Percentiles rank a stretch among this genome's conserved stretches.
phyloP scores from a whole-genome alignment of 257 asterid genomes.

The Perilla frutescens region DNA sequence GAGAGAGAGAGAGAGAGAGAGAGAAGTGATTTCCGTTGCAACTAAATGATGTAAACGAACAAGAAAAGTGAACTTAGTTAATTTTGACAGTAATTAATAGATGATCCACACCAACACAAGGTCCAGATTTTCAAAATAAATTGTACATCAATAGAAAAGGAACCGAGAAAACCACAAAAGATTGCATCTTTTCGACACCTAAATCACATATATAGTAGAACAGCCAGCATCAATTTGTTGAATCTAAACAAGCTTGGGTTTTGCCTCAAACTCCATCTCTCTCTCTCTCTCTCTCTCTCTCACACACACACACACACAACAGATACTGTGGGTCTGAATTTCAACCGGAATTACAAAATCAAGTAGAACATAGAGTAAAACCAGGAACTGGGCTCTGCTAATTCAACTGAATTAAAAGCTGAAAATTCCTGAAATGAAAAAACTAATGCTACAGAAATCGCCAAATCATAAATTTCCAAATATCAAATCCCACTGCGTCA shows the following conservation, averaged over 20 bases:
- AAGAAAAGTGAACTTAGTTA: background rate
- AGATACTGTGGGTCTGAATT: background rate
- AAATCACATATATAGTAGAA: background rate
- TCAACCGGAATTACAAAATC: slow-evolving; percentile 5
- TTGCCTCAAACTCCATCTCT: too few relatives aligned
- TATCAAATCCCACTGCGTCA: background rate
- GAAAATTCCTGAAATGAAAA: background rate
- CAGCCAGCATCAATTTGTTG: slow-evolving; percentile 3
- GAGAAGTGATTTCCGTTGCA: background rate
- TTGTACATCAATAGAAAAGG: background rate
- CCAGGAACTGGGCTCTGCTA: slow-evolving; percentile 14
- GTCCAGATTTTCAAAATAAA: background rate
- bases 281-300: background rate
- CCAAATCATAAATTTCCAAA: background rate
- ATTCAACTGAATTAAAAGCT: slow-evolving; percentile 21
- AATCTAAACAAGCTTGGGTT: slow-evolving; percentile 7
- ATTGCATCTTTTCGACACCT: background rate
- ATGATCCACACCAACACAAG: background rate
- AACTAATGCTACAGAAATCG: background rate
- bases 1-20: too few relatives aligned
- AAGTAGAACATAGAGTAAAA: background rate
- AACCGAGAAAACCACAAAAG: background rate
- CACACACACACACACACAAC: background rate
- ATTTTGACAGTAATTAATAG: background rate
- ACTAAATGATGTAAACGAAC: background rate